phyloP scores from a whole-genome alignment of 1,284 basidiomycete genomes.

The Apiotrichum porosum region DNA sequence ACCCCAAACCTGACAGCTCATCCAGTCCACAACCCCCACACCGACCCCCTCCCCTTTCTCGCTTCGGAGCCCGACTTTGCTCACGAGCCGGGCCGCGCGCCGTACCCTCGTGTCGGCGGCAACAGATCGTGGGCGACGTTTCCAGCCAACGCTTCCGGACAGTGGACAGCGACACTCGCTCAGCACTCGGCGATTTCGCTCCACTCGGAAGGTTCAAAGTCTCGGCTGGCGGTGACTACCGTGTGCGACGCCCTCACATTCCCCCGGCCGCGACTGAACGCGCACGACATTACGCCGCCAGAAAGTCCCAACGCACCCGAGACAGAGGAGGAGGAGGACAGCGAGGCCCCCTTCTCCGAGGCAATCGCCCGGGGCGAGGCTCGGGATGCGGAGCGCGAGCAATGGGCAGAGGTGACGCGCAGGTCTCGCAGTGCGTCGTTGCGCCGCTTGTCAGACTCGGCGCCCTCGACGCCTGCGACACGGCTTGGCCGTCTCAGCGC shows the following conservation, averaged over 20 bases:
- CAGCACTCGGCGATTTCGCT: conserved; percentile 6
- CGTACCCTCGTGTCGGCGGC: conserved; percentile 12
- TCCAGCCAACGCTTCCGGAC: neutral
- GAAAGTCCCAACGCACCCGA: conserved; percentile 15
- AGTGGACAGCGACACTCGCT: neutral
- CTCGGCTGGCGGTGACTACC: conserved; percentile 17
- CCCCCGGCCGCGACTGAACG: conserved; percentile 34
- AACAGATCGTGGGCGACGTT: neutral
- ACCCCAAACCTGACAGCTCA: neutral
- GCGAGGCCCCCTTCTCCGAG: conserved; percentile 1
- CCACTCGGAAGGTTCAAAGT: conserved; percentile 17
- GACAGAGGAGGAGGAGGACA: conserved; percentile 4
- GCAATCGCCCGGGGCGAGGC: conserved; percentile 6
- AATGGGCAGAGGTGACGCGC: conserved; percentile 14
- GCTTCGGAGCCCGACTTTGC: neutral
- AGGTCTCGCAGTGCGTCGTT: conserved; percentile 1
- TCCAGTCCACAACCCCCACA: neutral
- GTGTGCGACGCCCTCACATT: conserved; percentile 40
- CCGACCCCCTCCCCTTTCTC: neutral
- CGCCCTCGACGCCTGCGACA: neutral
- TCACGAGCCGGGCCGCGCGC: neutral
- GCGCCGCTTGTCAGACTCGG: conserved; percentile 3
- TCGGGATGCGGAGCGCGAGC: conserved; percentile 16
- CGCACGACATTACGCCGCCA: conserved; percentile 40
- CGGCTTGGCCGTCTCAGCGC: no score